Conservation (phyloP, 2,329 filamentous ascomycete species). For the Chaetoscypha palmicola region DNA sequence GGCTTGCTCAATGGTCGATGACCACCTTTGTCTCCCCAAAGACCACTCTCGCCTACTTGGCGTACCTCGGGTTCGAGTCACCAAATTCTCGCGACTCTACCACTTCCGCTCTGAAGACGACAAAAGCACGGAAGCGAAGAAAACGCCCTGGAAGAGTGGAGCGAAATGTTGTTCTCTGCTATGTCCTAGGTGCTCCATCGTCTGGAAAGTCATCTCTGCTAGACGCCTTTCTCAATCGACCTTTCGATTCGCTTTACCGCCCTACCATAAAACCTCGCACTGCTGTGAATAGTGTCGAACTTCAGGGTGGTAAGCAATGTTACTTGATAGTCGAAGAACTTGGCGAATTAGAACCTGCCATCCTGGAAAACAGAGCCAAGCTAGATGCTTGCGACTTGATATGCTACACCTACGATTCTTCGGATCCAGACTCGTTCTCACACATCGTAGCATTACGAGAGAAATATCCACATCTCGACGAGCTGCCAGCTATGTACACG, state of each 20-base stretch:
- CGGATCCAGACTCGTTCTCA: slow-evolving; percentile 89
- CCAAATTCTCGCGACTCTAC: slow-evolving; percentile 68
- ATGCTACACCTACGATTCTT: slow-evolving; percentile 94
- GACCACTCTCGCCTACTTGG: slow-evolving; percentile 90
- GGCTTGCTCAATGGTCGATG: slow-evolving; percentile 99
- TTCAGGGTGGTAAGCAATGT: slow-evolving; percentile 92
- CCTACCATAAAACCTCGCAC: slow-evolving; percentile 93
- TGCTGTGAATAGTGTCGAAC: slow-evolving; percentile 92
- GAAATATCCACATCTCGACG: slow-evolving; percentile 75
- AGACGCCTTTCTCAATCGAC: slow-evolving; percentile 83
- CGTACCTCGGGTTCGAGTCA: slow-evolving; percentile 90
- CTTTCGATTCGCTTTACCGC: slow-evolving; percentile 76
- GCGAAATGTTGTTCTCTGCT: slow-evolving; percentile 89
- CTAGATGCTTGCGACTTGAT: slow-evolving; percentile 89
- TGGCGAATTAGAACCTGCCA: slow-evolving; percentile 88
- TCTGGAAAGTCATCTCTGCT: slow-evolving; percentile 89
- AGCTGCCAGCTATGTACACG: slow-evolving; percentile 85
- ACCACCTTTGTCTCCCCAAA: slow-evolving; percentile 95
- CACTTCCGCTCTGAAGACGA: slow-evolving; percentile 82
- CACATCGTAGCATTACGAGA: slow-evolving; percentile 78
- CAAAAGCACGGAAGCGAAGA: slow-evolving; percentile 81
- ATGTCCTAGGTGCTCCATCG: slow-evolving; percentile 76
- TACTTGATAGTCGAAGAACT: slow-evolving; percentile 95
- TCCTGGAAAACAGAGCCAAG: slow-evolving; percentile 85
- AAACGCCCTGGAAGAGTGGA: slow-evolving; percentile 78